phyloP scores from a whole-genome alignment of 1,284 basidiomycete species.

The Cerrena zonata region DNA sequence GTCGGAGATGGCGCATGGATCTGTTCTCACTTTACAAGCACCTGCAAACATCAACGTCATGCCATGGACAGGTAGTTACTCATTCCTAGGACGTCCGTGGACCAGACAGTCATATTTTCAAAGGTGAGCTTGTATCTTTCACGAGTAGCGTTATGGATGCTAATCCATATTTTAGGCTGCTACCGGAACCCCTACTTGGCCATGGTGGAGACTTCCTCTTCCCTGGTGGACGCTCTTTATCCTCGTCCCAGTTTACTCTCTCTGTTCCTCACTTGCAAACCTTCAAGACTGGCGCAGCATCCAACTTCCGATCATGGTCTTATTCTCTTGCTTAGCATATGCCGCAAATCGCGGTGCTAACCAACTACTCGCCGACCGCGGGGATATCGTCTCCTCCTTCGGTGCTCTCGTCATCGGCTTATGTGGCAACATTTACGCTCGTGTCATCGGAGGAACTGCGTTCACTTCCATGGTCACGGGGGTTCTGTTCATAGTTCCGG shows the following conservation, averaged over 20 bases:
- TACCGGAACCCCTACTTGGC: conserved; percentile 65
- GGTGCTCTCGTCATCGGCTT: conserved; percentile 80
- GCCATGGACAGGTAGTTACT: conserved; percentile 55
- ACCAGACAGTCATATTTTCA: conserved; percentile 33
- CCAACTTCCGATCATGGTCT: conserved; percentile 73
- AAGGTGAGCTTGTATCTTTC: conserved; percentile 34
- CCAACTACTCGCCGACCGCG: conserved; percentile 36
- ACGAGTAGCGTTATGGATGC: not conserved
- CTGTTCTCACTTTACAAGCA: conserved; percentile 55
- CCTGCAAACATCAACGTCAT: conserved; percentile 33
- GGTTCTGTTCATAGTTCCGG: conserved; percentile 78
- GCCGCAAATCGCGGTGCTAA: conserved; percentile 51
- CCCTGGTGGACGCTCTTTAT: conserved; percentile 74
- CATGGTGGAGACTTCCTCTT: conserved; percentile 71
- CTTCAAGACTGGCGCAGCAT: conserved; percentile 64
- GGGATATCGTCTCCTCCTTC: conserved; percentile 60
- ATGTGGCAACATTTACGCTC: conserved; percentile 76
- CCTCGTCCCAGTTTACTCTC: conserved; percentile 76
- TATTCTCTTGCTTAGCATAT: conserved; percentile 73
- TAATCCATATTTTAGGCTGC: conserved; percentile 46
- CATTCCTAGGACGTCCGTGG: conserved; percentile 45
- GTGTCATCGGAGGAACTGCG: conserved; percentile 71
- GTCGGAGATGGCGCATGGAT: conserved; percentile 47
- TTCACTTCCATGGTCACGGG: conserved; percentile 89
- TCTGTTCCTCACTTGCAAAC: conserved; percentile 72